Conservation (phyloP, 2,329 filamentous ascomycete genomes). For the Aspergillus sojae region DNA sequence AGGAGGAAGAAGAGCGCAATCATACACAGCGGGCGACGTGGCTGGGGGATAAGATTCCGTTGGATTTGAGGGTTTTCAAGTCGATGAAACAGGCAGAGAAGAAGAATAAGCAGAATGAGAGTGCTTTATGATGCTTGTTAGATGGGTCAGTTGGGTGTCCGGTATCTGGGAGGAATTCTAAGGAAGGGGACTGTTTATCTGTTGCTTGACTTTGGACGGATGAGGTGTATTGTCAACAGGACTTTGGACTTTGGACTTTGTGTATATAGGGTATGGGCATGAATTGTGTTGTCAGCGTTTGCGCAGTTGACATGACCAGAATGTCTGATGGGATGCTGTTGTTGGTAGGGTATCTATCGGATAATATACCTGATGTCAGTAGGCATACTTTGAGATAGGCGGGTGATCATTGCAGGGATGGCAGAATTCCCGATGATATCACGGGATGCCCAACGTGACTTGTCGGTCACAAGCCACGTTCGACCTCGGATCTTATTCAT, state of each 20-base stretch:
- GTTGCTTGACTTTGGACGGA: too few relatives aligned
- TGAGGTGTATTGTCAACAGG: neutral
- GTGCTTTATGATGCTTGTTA: neutral
- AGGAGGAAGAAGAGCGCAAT: slow-evolving; percentile 55
- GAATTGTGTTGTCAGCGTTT: neutral
- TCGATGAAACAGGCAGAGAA: slow-evolving; percentile 28
- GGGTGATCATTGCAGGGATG: neutral
- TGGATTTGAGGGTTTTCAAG: slow-evolving; percentile 46
- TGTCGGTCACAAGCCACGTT: slow-evolving; percentile 7
- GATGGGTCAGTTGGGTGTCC: neutral
- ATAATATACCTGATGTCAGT: neutral
- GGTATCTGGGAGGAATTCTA: too few relatives aligned
- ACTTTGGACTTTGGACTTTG: neutral
- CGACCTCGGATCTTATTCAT: neutral
- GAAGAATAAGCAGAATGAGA: slow-evolving; percentile 15
- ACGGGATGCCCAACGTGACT: neutral
- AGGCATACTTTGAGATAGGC: neutral
- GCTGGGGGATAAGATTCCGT: slow-evolving; percentile 49
- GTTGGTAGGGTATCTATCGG: neutral
- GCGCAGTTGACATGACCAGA: neutral
- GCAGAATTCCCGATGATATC: neutral
- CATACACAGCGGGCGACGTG: slow-evolving; percentile 50
- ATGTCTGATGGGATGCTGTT: neutral
- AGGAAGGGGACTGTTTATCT: neutral
- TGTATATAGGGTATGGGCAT: neutral